Conservation (phyloP, 148 eudicot genomes). For the Diospyros kaki region DNA sequence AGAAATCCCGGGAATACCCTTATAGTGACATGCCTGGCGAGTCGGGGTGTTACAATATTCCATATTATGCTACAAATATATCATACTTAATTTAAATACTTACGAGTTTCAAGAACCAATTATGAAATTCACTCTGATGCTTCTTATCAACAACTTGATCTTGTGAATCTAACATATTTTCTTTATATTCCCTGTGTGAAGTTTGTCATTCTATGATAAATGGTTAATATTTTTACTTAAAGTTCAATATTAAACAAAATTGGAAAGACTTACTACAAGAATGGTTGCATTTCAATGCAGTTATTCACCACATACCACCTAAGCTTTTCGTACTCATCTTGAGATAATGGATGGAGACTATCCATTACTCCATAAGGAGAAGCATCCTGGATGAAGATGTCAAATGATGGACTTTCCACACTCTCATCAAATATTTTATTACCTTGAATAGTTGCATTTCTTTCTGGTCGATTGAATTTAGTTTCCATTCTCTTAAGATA, state of each 20-base stretch:
- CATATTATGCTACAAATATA: not conserved
- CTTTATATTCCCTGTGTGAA: not conserved
- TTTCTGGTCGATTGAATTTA: not conserved
- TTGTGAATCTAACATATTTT: not conserved
- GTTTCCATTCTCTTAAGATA: not conserved
- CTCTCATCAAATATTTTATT: not conserved
- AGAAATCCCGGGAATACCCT: too few species aligned
- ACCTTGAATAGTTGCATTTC: not conserved
- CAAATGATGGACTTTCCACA: not conserved
- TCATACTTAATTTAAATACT: not conserved
- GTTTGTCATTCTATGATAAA: not conserved
- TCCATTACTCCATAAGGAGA: not conserved
- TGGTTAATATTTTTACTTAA: too few species aligned
- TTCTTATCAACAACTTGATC: not conserved
- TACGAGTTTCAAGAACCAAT: constrained; percentile 5
- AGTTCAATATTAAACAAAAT: too few species aligned
- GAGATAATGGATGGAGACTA: not conserved
- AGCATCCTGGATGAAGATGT: not conserved
- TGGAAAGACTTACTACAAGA: not conserved
- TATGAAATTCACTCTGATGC: not conserved
- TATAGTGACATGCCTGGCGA: too few species aligned
- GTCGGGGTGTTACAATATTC: too few species aligned
- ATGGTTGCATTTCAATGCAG: constrained; percentile 15
- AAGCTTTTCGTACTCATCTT: not conserved
- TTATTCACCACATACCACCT: constrained; percentile 9